These are phyloP conservation scores for Tardiomyces digboiensis DNA, from an alignment of 1,139 yeast genomes.

Conservation along the genomic window DNA sequence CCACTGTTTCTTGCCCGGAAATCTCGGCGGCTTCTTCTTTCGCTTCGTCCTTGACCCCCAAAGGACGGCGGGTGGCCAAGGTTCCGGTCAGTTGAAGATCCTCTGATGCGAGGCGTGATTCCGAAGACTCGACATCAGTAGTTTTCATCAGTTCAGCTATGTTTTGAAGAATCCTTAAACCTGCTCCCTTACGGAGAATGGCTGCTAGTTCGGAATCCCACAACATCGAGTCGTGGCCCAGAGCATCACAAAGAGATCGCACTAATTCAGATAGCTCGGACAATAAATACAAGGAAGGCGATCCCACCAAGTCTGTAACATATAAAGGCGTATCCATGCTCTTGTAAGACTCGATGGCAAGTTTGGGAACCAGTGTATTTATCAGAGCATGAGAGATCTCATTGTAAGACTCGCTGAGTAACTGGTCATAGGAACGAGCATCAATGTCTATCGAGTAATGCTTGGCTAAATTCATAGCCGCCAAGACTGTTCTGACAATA, in stretches of 20 bases:
- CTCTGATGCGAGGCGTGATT: too few relatives aligned
- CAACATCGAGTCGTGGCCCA: background rate
- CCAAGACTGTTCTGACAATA: background rate
- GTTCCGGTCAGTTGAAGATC: too few relatives aligned
- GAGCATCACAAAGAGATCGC: background rate
- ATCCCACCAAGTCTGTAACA: background rate
- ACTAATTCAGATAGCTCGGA: background rate
- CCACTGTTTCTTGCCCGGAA: too few relatives aligned
- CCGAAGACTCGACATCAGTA: too few relatives aligned
- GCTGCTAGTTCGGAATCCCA: background rate
- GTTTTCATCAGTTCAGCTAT: too few relatives aligned
- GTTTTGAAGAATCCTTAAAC: too few relatives aligned
- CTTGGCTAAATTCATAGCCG: background rate
- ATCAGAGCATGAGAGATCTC: background rate
- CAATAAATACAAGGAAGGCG: background rate
- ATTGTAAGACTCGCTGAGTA: background rate
- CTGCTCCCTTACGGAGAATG: background rate
- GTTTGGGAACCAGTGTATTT: too few relatives aligned
- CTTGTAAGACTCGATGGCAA: background rate
- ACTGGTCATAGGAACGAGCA: background rate
- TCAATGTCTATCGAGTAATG: background rate
- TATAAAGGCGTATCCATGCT: background rate
- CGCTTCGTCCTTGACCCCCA: too few relatives aligned
- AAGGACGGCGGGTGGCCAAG: too few relatives aligned
- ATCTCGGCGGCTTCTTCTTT: too few relatives aligned